Conservation (phyloP, 768 basidiomycete genomes). For the Crepidotus variabilis region DNA sequence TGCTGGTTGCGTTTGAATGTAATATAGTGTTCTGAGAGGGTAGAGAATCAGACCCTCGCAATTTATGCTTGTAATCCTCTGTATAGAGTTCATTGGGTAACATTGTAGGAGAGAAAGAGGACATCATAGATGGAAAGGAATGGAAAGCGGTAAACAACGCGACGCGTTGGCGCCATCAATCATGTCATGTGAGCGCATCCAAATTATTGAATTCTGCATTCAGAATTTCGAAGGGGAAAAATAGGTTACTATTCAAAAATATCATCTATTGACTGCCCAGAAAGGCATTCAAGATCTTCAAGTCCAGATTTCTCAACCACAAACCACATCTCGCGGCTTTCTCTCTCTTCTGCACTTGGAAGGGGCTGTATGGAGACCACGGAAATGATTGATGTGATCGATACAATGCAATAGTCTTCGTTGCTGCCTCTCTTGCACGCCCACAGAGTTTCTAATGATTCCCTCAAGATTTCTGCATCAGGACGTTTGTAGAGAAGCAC, state of each 20-base stretch:
- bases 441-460: conserved; percentile 17
- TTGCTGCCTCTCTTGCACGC: conserved; percentile 9
- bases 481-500: conserved; percentile 18
- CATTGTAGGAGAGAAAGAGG: no score
- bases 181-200: no score
- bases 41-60: no score
- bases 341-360: conserved; percentile 4
- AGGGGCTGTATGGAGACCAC: conserved; percentile 24
- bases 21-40: no score
- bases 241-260: not conserved
- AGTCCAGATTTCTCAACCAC: conserved; percentile 24
- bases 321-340: conserved; percentile 13
- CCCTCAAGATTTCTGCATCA: conserved; percentile 8
- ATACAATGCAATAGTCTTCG: not conserved
- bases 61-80: no score
- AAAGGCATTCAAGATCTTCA: not conserved
- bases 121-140: no score
- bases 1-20: no score
- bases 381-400: conserved; percentile 11
- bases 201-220: no score
- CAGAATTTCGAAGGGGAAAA: no score
- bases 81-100: no score
- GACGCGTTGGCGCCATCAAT: no score
- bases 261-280: not conserved
- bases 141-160: no score